Evolutionary conservation across 805 yeast genomes (phyloP).

Genomic region (Sugiyamaella boreocaroliniensis): DNA sequence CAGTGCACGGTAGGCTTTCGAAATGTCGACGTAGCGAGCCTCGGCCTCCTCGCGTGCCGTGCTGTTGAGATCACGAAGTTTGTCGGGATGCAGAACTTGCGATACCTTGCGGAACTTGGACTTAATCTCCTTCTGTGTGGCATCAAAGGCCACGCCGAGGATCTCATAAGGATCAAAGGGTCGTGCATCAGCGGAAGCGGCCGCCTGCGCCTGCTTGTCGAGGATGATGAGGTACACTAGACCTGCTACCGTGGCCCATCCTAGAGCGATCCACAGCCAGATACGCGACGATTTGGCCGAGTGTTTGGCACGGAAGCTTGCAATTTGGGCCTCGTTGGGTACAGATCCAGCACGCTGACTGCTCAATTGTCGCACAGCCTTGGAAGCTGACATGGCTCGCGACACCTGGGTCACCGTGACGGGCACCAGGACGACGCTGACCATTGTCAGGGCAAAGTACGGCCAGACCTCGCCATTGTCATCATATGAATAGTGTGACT

Average conservation of each 20-base stretch:
- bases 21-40: slow-evolving; percentile 68
- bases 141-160: slow-evolving; percentile 60
- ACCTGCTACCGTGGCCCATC: slow-evolving; percentile 54
- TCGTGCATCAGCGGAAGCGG: not conserved
- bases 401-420: slow-evolving; percentile 33
- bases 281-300: slow-evolving; percentile 22
- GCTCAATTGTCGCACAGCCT: not conserved
- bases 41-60: slow-evolving; percentile 61
- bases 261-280: slow-evolving; percentile 34
- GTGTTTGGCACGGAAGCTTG: slow-evolving; percentile 28
- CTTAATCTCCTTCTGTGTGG: slow-evolving; percentile 73
- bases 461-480: slow-evolving; percentile 93
- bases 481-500: slow-evolving; percentile 68
- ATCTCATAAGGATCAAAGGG: slow-evolving; percentile 86
- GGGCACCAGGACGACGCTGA: slow-evolving; percentile 64
- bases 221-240: slow-evolving; percentile 33
- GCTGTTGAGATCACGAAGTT: slow-evolving; percentile 52
- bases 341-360: not conserved
- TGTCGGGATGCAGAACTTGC: slow-evolving; percentile 89
- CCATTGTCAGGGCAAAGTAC: slow-evolving; percentile 68
- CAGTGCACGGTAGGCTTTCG: slow-evolving; percentile 88
- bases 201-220: slow-evolving; percentile 24
- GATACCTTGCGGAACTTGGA: slow-evolving; percentile 81
- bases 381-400: not conserved
- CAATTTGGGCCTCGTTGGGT: slow-evolving; percentile 17